Conservation (phyloP, 2,329 filamentous ascomycete species). For the Fusarium aywerte region DNA sequence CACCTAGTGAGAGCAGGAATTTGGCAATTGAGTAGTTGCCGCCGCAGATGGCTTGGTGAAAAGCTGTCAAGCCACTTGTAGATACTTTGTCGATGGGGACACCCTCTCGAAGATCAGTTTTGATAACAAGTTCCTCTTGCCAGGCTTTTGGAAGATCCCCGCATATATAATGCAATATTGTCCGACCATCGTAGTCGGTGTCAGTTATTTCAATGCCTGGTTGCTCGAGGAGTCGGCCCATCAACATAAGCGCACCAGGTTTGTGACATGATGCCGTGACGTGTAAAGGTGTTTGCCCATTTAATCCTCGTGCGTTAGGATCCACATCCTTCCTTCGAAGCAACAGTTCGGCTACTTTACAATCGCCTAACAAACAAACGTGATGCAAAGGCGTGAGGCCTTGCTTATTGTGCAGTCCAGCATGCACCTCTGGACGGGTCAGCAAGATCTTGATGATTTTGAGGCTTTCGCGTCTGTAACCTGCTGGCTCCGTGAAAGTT, state of each 20-base stretch:
- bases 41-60: slow-evolving; percentile 1
- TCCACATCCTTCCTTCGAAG: slow-evolving; percentile 12
- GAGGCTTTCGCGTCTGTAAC: background rate
- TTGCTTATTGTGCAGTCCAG: background rate
- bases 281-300: slow-evolving; percentile 17
- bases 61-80: background rate
- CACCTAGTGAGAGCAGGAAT: slow-evolving; percentile 8
- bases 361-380: slow-evolving; percentile 2
- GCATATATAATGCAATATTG: slow-evolving; percentile 10
- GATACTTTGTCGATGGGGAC: slow-evolving; percentile 4
- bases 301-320: background rate
- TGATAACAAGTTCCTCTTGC: background rate
- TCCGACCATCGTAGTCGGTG: background rate
- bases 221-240: slow-evolving; percentile 4
- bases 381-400: slow-evolving; percentile 1
- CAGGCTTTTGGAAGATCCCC: background rate
- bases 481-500: background rate
- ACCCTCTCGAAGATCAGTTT: background rate
- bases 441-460: slow-evolving; percentile 12
- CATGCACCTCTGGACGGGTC: background rate
- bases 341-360: background rate
- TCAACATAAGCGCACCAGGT: background rate
- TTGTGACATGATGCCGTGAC: background rate
- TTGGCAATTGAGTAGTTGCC: background rate
- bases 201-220: background rate